phyloP scores from a whole-genome alignment of 2,329 filamentous ascomycete genomes.

The Ophiosphaerella narmari region DNA sequence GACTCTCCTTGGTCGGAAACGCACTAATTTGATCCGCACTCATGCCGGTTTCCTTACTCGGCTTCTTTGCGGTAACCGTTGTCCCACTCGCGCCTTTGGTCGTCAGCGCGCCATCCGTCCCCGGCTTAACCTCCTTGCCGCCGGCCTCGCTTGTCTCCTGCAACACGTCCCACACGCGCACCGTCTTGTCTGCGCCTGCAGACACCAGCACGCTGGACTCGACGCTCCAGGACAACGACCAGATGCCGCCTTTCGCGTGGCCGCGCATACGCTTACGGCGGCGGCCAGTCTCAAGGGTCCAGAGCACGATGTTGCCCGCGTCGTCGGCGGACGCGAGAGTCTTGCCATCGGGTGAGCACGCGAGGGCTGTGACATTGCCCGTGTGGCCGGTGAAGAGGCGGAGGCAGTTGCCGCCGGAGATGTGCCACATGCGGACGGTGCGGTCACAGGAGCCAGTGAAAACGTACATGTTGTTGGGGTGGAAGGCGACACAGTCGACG shows the following conservation, averaged over 20 bases:
- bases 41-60: constrained; percentile 86
- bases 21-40: constrained; percentile 92
- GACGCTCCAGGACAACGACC: constrained; percentile 89
- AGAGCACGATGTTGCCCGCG: constrained; percentile 87
- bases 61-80: constrained; percentile 63
- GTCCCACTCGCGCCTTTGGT: constrained; percentile 55
- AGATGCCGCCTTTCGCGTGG: constrained; percentile 91
- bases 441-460: constrained; percentile 94
- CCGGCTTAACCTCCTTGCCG: constrained; percentile 50
- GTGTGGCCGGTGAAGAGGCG: constrained; percentile 91
- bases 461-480: constrained; percentile 90
- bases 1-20: constrained; percentile 94
- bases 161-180: constrained; percentile 90
- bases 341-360: constrained; percentile 86
- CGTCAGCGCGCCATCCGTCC: constrained; percentile 59
- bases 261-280: constrained; percentile 91
- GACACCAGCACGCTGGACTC: constrained; percentile 91
- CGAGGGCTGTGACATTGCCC: constrained; percentile 81
- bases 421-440: constrained; percentile 95
- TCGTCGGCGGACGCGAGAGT: constrained; percentile 90
- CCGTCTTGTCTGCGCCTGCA: constrained; percentile 87
- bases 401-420: constrained; percentile 84
- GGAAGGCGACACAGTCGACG: constrained; percentile 90
- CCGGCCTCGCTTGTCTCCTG: constrained; percentile 67
- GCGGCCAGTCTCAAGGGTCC: constrained; percentile 87